Evolutionary conservation across 352 stramenopile species (phyloP), one percentile per base, ranked within the genome.

Genomic region (Pythium dissotocum): DNA sequence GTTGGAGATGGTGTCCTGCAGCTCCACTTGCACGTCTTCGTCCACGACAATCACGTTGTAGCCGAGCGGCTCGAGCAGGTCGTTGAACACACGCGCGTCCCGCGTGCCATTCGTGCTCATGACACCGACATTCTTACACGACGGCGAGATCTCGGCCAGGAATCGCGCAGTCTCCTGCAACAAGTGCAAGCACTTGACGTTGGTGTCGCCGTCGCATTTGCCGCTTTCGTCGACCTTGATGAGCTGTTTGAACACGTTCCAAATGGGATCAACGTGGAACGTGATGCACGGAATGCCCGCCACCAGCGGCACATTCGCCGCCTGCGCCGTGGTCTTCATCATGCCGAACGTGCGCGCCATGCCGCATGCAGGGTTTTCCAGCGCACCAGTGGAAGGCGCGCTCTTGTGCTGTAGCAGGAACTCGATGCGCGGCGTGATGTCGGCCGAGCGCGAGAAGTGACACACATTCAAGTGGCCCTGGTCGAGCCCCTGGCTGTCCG

Each of bases 1-100:
- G 49, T 85, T 82, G 30, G 59, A 63, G 63, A 87, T 87, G 24
- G 79, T 82, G 44, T 87, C 79, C 33, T 87, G 78, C 24, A 87
- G 53, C 42, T 82, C 77, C 14, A 33, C 38, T 61, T 87, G 79
- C 14, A 69, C 66, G 6, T 71, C 53, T 2, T 66, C 62, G 12
- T 61, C 55, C 13, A 87, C 79, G 61, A 85, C 60, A 5, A 85
- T 30, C 18, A 87, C 64, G 8, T 63, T 69, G 66, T 79, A 82
- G 7, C 77, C 79, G 1, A 67, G 58, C 18, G 75, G 73, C 56
- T 83, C 77, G 8, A 87, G 69, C 28, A 84, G 60, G 28, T 85
- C 62, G 51, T 75, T 65, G 54, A 82, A 87, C 18, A 85, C 62
- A 12, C 75, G 68, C 2, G 72, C 62, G 6, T 71, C 42, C 32